phyloP scores from a whole-genome alignment of 208 protist species.

The Trypanosoma congolense region DNA sequence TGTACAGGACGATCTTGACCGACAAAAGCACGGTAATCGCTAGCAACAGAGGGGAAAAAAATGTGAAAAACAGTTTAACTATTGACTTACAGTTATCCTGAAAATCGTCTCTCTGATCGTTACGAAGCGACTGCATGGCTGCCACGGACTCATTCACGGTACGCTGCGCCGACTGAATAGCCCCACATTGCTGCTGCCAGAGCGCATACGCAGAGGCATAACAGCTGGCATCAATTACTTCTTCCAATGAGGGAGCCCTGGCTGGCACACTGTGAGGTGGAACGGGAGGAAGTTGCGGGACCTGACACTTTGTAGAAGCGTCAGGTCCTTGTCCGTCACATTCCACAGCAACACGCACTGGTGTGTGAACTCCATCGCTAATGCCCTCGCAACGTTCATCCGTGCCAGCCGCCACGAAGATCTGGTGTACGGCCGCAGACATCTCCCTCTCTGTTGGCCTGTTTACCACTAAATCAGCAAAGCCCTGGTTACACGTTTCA shows the following conservation, averaged over 20 bases:
- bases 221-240: not conserved
- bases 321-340: too few relatives aligned
- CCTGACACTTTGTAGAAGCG: too few relatives aligned
- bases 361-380: too few relatives aligned
- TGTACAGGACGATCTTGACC: conserved; percentile 23
- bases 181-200: conserved; percentile 9
- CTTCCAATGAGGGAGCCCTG: conserved; percentile 2
- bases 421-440: too few relatives aligned
- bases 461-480: too few relatives aligned
- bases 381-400: too few relatives aligned
- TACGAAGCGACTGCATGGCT: conserved; percentile 6
- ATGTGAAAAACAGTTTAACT: conserved; percentile 20
- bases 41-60: conserved; percentile 28
- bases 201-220: conserved; percentile 19
- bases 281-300: too few relatives aligned
- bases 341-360: too few relatives aligned
- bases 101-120: conserved; percentile 12
- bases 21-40: conserved; percentile 23
- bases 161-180: not conserved
- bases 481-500: too few relatives aligned
- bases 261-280: too few relatives aligned
- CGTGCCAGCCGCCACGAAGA: too few relatives aligned
- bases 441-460: too few relatives aligned
- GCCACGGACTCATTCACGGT: conserved; percentile 2
- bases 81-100: conserved; percentile 16